Conservation (phyloP, 257 asterid species). For the Petunia axillaris region DNA sequence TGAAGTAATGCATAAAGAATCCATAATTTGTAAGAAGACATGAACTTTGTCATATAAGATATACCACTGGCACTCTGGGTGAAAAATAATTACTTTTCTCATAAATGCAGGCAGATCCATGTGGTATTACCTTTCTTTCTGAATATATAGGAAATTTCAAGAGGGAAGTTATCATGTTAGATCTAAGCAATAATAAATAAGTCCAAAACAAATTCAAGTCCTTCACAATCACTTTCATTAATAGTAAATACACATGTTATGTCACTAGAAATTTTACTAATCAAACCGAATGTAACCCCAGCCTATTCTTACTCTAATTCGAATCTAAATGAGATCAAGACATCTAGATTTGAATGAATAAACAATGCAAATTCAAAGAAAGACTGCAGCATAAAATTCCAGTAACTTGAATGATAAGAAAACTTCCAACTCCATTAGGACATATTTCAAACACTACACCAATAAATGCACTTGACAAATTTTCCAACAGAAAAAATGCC, state of each 20-base stretch:
- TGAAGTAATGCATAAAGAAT: too few species aligned
- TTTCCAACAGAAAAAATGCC: conserved; percentile 28
- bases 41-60: too few species aligned
- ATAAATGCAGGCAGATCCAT: not conserved
- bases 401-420: not conserved
- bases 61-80: too few species aligned
- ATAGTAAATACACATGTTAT: not conserved
- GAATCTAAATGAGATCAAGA: not conserved
- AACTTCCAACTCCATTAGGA: not conserved
- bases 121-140: not conserved
- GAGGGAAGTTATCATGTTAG: not conserved
- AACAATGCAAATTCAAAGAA: not conserved
- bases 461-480: not conserved
- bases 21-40: too few species aligned
- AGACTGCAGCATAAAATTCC: not conserved
- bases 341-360: not conserved
- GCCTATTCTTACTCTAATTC: not conserved
- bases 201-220: not conserved
- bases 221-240: not conserved
- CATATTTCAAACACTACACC: not conserved
- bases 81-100: not conserved
- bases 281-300: not conserved
- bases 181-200: not conserved
- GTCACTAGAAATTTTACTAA: not conserved
- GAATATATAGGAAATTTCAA: not conserved